Percentiles rank a stretch among this genome's conserved stretches.
These are phyloP conservation scores for sweet orange (Citrus sinensis) DNA, from an alignment of 345 rosid genomes.

Conservation along the genomic window DNA sequence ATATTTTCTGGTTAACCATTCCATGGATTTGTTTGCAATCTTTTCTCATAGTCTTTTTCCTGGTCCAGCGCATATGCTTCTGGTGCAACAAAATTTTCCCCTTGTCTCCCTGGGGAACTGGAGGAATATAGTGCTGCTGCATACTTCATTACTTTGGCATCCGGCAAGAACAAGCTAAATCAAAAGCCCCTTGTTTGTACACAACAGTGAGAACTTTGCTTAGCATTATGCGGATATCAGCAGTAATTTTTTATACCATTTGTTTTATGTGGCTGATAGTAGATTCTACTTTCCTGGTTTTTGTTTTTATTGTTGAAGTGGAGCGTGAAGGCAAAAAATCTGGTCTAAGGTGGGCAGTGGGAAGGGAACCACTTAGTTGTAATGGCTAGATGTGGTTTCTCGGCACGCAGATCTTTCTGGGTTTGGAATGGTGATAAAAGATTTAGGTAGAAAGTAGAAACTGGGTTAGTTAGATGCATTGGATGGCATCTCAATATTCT, in stretches of 20 bases:
- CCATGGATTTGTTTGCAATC: background rate
- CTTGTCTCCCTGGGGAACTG: conserved; percentile 72
- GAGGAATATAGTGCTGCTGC: conserved; percentile 93
- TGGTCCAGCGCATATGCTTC: conserved; percentile 74
- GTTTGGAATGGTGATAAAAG: background rate
- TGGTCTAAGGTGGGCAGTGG: background rate
- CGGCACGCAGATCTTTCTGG: background rate
- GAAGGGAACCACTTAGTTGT: background rate
- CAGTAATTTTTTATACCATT: conserved; percentile 51
- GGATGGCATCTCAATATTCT: background rate
- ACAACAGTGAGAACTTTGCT: conserved; percentile 91
- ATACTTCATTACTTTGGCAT: conserved; percentile 50
- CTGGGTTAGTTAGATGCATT: background rate
- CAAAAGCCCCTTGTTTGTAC: conserved; percentile 84
- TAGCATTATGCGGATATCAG: conserved; percentile 88
- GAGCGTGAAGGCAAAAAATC: background rate
- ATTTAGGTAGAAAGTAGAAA: background rate
- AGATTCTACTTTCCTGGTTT: background rate
- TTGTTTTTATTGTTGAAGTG: background rate
- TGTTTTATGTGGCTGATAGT: background rate
- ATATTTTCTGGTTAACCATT: too few relatives aligned
- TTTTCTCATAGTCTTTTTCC: conserved; percentile 10
- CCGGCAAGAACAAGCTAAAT: conserved; percentile 91
- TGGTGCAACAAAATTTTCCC: conserved; percentile 80
- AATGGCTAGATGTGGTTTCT: conserved; percentile 3